Conservation (phyloP, 139 green algal species). For the Dunaliella sp. region DNA sequence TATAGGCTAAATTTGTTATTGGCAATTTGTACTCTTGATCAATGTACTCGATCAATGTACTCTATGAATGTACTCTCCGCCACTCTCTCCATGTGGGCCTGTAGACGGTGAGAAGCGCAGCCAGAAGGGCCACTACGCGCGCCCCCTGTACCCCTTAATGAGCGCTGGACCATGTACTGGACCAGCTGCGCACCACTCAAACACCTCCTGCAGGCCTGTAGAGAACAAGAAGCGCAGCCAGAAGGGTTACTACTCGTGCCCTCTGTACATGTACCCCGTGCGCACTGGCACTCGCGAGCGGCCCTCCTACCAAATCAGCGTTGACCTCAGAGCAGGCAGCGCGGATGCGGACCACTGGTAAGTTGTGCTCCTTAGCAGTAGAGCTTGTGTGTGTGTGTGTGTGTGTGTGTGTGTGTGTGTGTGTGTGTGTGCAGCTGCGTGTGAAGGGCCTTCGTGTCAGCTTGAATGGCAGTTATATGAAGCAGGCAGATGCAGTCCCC, state of each 20-base stretch:
- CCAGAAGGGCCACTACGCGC: conserved; percentile 66
- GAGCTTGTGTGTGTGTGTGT: conserved; percentile 47
- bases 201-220: conserved; percentile 75
- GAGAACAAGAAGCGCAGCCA: conserved; percentile 77
- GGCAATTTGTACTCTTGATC: too few relatives aligned
- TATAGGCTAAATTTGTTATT: too few relatives aligned
- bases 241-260: conserved; percentile 73
- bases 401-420: not conserved
- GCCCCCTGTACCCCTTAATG: conserved; percentile 86
- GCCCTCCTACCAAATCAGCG: conserved; percentile 76
- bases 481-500: too few relatives aligned
- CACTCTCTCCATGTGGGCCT: too few relatives aligned
- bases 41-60: conserved; percentile 59
- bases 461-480: not conserved
- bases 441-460: not conserved
- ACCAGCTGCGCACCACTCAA: too few relatives aligned
- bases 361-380: conserved; percentile 63
- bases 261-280: conserved; percentile 82
- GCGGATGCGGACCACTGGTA: conserved; percentile 73
- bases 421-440: not conserved
- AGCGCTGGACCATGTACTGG: too few relatives aligned
- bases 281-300: conserved; percentile 77
- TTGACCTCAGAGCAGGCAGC: conserved; percentile 73
- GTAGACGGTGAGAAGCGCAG: conserved; percentile 81
- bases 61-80: too few relatives aligned